These are phyloP conservation scores for Cyphellophora attinorum DNA, from an alignment of 2,329 filamentous ascomycete species.

Conservation along the genomic window DNA sequence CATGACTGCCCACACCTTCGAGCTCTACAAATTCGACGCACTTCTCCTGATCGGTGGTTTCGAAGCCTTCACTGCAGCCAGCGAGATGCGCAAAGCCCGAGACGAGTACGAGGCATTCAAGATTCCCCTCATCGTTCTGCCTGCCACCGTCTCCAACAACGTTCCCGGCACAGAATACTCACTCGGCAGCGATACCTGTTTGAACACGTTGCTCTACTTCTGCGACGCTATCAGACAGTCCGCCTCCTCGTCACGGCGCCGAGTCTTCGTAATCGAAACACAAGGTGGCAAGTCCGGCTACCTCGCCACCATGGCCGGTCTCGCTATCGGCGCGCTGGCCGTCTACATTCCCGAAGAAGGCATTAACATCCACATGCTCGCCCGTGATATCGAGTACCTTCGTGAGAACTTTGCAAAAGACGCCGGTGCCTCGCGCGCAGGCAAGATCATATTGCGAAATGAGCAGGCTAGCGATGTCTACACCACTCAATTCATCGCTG, in stretches of 20 bases:
- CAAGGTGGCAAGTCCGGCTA: slow-evolving; percentile 94
- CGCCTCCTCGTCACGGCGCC: slow-evolving; percentile 80
- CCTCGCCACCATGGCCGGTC: slow-evolving; percentile 78
- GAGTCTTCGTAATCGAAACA: slow-evolving; percentile 96
- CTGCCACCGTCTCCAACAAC: slow-evolving; percentile 98
- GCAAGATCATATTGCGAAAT: slow-evolving; percentile 92
- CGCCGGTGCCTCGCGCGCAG: slow-evolving; percentile 77
- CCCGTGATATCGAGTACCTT: slow-evolving; percentile 79
- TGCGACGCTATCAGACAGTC: slow-evolving; percentile 98
- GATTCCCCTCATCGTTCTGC: slow-evolving; percentile 83
- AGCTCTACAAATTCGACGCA: slow-evolving; percentile 79
- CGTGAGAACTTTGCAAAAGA: slow-evolving; percentile 78
- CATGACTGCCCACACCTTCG: slow-evolving; percentile 71
- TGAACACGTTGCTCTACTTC: slow-evolving; percentile 90
- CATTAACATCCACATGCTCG: slow-evolving; percentile 85
- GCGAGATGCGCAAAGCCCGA: slow-evolving; percentile 73
- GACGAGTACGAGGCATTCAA: slow-evolving; percentile 73
- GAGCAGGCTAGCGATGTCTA: slow-evolving; percentile 88
- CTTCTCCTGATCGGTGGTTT: slow-evolving; percentile 91
- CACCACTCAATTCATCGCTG: slow-evolving; percentile 83
- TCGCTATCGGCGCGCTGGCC: slow-evolving; percentile 82
- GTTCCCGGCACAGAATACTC: slow-evolving; percentile 97
- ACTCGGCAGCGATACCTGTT: slow-evolving; percentile 87
- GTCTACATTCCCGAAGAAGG: slow-evolving; percentile 98
- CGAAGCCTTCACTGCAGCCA: slow-evolving; percentile 88